Evolutionary conservation across 139 green algal genomes (phyloP), one percentile per base, ranked within the genome.

Genomic region (Zygnema circumcarinatum): DNA sequence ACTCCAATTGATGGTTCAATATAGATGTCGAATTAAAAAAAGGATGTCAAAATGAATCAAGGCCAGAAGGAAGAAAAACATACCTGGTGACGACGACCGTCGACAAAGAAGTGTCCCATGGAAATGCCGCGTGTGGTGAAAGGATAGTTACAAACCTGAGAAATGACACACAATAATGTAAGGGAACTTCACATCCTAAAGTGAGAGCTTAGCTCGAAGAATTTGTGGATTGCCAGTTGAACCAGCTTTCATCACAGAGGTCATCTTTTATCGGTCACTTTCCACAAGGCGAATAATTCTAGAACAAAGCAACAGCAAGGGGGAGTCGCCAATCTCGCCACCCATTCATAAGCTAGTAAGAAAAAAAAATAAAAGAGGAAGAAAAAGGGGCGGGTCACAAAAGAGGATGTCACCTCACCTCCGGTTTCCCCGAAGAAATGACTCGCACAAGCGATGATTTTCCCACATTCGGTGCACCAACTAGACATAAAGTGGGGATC

Each of bases 21-120:
- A n/a, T n/a, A n/a, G n/a, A n/a, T n/a, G n/a, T n/a, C n/a, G n/a
- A n/a, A n/a, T n/a, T n/a, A n/a, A n/a, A n/a, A n/a, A n/a, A n/a
- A n/a, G n/a, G n/a, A n/a, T n/a, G n/a, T n/a, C n/a, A n/a, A n/a
- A n/a, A n/a, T n/a, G n/a, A n/a, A n/a, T n/a, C n/a, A n/a, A n/a
- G n/a, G n/a, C n/a, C n/a, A n/a, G 16, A 62, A 62, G 47, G 47
- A 25, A 16, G 47, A 62, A 16, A 62, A 25, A 25, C 53, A 40
- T 56, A 96, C 96, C 92, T 98, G 95, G 91, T 98, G 94, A 25
- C 93, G 88, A 25, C 87, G 52, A 1, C 87, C 88, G 25, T 96
- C 92, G 29, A 99, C 89, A 86, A 95, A 98, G 74, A 99, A 98
- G 92, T 99, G 97, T 1, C 97, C 97, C 95, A 99, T 98, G 91